Conservation (phyloP, 2,329 filamentous ascomycete species). For the Alternaria alternata region DNA sequence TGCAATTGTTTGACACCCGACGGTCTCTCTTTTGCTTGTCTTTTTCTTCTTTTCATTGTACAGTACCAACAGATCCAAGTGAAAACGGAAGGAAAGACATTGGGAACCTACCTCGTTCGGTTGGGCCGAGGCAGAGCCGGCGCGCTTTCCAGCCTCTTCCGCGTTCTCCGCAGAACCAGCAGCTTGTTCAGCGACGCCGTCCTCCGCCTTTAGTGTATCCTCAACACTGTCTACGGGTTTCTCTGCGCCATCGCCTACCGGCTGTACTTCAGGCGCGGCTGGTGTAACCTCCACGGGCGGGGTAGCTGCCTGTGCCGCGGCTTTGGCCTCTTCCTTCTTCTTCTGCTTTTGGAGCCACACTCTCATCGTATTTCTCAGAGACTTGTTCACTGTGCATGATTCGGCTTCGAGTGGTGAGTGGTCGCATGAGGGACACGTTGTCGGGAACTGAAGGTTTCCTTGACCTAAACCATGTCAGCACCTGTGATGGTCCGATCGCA, state of each 20-base stretch:
- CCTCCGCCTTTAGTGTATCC: slow-evolving; percentile 23
- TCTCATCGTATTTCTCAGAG: slow-evolving; percentile 88
- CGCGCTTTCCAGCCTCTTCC: slow-evolving; percentile 22
- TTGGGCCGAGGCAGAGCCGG: slow-evolving; percentile 29
- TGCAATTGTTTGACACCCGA: slow-evolving; percentile 28
- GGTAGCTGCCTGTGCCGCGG: slow-evolving; percentile 40
- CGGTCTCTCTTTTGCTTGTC: slow-evolving; percentile 1
- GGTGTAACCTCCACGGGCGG: slow-evolving; percentile 32
- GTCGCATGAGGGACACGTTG: slow-evolving; percentile 88
- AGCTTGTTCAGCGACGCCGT: slow-evolving; percentile 16
- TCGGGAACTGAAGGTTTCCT: slow-evolving; percentile 68
- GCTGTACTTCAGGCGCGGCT: slow-evolving; percentile 31
- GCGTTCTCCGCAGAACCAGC: slow-evolving; percentile 19
- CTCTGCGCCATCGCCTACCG: slow-evolving; percentile 31
- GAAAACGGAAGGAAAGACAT: slow-evolving; percentile 5
- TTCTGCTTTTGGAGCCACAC: slow-evolving; percentile 95
- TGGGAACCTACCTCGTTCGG: slow-evolving; percentile 37
- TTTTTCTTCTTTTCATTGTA: slow-evolving; percentile 12
- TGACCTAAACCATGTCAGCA: slow-evolving; percentile 36
- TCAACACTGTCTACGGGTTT: slow-evolving; percentile 43
- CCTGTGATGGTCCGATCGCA: too few relatives aligned
- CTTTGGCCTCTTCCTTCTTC: slow-evolving; percentile 52
- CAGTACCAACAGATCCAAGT: slow-evolving; percentile 9
- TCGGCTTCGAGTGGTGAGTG: slow-evolving; percentile 87
- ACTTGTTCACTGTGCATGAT: slow-evolving; percentile 88